A percentile compares a stretch with the other conserved stretches of the same genome.
These are phyloP conservation scores for Myxozyma neotropica DNA, from an alignment of 805 yeast species.

Conservation along the genomic window DNA sequence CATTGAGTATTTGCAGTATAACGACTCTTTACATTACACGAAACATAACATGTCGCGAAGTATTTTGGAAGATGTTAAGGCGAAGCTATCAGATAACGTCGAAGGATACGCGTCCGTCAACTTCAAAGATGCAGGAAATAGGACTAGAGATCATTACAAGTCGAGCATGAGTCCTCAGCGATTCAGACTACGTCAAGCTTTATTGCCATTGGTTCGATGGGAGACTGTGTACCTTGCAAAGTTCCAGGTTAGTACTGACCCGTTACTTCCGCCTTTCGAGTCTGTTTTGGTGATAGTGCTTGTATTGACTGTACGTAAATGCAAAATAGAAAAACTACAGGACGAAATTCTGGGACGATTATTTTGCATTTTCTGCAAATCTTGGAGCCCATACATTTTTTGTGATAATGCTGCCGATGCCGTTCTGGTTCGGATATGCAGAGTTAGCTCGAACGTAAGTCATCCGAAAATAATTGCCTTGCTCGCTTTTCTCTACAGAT, in stretches of 20 bases:
- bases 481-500: neutral
- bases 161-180: slow-evolving; percentile 58
- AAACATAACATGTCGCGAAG: slow-evolving; percentile 7
- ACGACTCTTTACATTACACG: too few relatives aligned
- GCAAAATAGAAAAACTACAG: slow-evolving; percentile 45
- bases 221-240: slow-evolving; percentile 55
- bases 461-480: too few relatives aligned
- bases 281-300: too few relatives aligned
- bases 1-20: too few relatives aligned
- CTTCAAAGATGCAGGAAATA: slow-evolving; percentile 71
- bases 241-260: neutral
- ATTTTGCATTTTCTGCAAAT: slow-evolving; percentile 85
- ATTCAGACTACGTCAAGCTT: slow-evolving; percentile 53
- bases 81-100: slow-evolving; percentile 24
- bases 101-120: slow-evolving; percentile 22
- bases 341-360: slow-evolving; percentile 59
- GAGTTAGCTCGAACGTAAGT: slow-evolving; percentile 57
- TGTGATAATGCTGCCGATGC: slow-evolving; percentile 82
- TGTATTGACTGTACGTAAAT: too few relatives aligned
- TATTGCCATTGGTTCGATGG: slow-evolving; percentile 59
- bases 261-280: neutral
- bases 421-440: slow-evolving; percentile 76
- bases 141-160: slow-evolving; percentile 66
- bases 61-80: slow-evolving; percentile 11
- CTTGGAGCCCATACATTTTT: slow-evolving; percentile 94